Evolutionary conservation across 352 stramenopile genomes (phyloP), one percentile per base, ranked within the genome.

Genomic region (Phytophthora capsici): DNA sequence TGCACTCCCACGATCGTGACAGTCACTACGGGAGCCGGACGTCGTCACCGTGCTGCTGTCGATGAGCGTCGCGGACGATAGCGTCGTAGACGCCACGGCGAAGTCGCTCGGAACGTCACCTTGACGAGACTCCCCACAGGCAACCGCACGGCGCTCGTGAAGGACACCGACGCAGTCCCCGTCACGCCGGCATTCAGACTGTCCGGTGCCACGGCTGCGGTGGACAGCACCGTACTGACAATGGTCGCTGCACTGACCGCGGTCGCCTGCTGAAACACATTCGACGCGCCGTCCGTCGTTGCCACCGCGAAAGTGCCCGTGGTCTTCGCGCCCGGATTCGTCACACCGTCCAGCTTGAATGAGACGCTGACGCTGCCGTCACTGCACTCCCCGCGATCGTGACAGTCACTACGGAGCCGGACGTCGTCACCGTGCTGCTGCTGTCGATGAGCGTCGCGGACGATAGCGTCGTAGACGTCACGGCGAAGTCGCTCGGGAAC

Each of bases 61-160:
- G 25, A 86, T 60, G 25, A 68, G 74, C 23, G 53, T 69, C 10
- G 52, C 16, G 4, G 57, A 68, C 0, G 53, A 71, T 22, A 77
- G 17, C 22, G 61, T 40, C 12, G 63, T 72, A 14, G 58, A 58
- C 26, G 53, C 32, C 51, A 83, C 59, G 7, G 26, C 45, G 34
- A 84, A 78, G 22, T 68, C 75, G 48, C 46, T 73, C 20, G 77
- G 34, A 84, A 80, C 34, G 60, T 71, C 20, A 84, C 53, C 25
- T 61, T 47, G 16, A 87, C 46, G 10, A 75, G 28, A 37, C 73
- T 84, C 0, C 58, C 69, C n/a, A 80, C 41, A 12, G 73, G 53
- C 16, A 87, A 48, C 0, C 46, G 38, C 17, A 84, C 74, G 3
- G 43, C 69, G 12, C 57, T 84, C 32, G 61, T 84, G 46, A 88